Percentiles rank a stretch among this genome's conserved stretches.
Evolutionary conservation across 164 flowering plant genomes (phyloP).

Genomic region (Annona squamosa): DNA sequence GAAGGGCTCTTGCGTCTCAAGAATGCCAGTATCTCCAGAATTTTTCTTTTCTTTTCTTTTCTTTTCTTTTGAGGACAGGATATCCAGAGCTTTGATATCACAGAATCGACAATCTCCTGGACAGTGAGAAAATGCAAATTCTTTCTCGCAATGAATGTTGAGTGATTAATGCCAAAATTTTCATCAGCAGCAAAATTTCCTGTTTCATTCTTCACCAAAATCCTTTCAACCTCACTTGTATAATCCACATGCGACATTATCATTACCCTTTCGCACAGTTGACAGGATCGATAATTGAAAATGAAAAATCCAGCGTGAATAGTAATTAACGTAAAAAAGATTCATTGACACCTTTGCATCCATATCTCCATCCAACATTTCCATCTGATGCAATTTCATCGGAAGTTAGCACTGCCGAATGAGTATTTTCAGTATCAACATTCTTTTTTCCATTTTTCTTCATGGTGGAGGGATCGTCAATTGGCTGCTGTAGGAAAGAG

Average conservation of each 20-base stretch:
- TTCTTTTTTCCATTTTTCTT: conserved; percentile 55
- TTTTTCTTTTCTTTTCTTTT: too few relatives aligned
- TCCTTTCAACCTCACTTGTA: conserved; percentile 31
- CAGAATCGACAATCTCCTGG: conserved; percentile 82
- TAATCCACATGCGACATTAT: conserved; percentile 58
- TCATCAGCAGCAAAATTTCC: conserved; percentile 25
- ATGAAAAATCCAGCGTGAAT: conserved; percentile 77
- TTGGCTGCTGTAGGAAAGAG: conserved; percentile 25
- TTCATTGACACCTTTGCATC: conserved; percentile 58
- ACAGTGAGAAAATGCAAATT: conserved; percentile 62
- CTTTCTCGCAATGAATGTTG: conserved; percentile 18
- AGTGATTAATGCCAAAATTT: conserved; percentile 20
- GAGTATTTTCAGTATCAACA: conserved; percentile 32
- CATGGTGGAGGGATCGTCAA: conserved; percentile 28
- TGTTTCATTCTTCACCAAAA: conserved; percentile 26
- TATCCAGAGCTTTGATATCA: conserved; percentile 38
- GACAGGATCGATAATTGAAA: conserved; percentile 93
- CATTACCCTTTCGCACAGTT: conserved; percentile 83
- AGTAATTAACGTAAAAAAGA: conserved; percentile 55
- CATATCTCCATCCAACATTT: too few relatives aligned
- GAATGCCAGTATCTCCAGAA: conserved; percentile 79
- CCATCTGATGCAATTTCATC: conserved; percentile 33
- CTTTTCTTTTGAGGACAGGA: too few relatives aligned
- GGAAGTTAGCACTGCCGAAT: conserved; percentile 25
- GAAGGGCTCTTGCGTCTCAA: conserved; percentile 88